Evolutionary conservation across 1,284 basidiomycete genomes (phyloP), one percentile per base, ranked within the genome.

Genomic region (Apiotrichum siamense): DNA sequence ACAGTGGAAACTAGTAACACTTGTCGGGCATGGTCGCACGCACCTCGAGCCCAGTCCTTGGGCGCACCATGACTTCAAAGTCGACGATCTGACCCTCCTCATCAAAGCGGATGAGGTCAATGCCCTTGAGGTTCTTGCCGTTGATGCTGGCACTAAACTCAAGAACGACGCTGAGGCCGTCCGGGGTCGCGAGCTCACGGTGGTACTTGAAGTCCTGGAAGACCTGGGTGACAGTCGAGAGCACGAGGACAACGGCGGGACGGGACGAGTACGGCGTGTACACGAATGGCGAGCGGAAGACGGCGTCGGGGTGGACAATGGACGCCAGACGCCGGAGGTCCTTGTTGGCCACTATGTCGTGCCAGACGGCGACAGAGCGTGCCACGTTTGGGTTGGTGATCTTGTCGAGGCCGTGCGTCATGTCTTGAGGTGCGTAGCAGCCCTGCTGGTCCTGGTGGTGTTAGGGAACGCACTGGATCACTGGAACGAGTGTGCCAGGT

Each of bases 31-130:
- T n/a, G n/a, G n/a, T n/a, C n/a, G n/a, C n/a, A n/a, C n/a, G n/a
- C n/a, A n/a, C n/a, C n/a, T n/a, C n/a, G n/a, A n/a, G 41, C n/a
- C 49, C 55, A 27, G 31, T 49, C 6, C 51, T 11, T 3, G 55
- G 55, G 7, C 55, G 45, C 11, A 57, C 52, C 55, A 54, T 54
- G 42, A 57, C 55, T 39, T 57, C 55, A 26, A 57, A 57, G 31
- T 57, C 55, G 46, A 31, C 24, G 13, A 57, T 57, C 38, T 25
- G 12, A 3, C 55, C 55, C 12, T 54, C 49, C 31, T 46, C 43
- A 43, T 49, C 42, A 21, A 57, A 57, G 29, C 29, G 35, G 25
- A 57, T 44, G 3, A 57, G 49, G 25, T 57, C 55, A 23, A 57
- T 43, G 13, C 55, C 55, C 45, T 57, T 57, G 33, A 57, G 49